Conservation (phyloP, 2,329 filamentous ascomycete species). For the Macrophomina tecta region DNA sequence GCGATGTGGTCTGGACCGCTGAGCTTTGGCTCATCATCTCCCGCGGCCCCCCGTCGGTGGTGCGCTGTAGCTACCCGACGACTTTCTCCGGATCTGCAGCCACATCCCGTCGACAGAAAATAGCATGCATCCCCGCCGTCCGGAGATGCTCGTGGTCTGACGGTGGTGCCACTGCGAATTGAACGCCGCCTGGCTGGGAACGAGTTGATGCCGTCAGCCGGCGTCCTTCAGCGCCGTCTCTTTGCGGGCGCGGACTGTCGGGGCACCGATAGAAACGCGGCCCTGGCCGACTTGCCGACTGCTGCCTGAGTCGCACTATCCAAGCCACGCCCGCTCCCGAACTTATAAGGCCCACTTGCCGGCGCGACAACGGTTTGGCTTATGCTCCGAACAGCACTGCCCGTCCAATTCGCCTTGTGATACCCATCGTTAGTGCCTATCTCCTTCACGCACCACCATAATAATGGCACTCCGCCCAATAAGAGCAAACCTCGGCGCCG, state of each 20-base stretch:
- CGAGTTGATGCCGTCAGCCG: too few species aligned
- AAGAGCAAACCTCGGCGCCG: background rate
- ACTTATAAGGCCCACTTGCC: background rate
- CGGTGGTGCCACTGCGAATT: too few species aligned
- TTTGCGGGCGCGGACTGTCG: background rate
- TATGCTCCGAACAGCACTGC: background rate
- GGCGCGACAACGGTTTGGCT: background rate
- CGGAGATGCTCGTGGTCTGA: too few species aligned
- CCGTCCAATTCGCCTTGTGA: background rate
- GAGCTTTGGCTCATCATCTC: too few species aligned
- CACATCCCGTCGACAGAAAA: too few species aligned
- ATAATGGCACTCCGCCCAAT: conserved; percentile 3
- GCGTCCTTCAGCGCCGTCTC: too few species aligned
- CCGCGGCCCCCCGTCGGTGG: too few species aligned
- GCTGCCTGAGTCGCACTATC: background rate
- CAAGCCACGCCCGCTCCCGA: background rate
- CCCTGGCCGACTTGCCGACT: background rate
- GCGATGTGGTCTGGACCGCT: too few species aligned
- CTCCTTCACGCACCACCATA: background rate
- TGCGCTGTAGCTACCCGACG: too few species aligned
- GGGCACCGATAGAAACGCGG: background rate
- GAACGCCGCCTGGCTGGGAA: too few species aligned
- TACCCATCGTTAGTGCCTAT: background rate
- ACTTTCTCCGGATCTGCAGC: too few species aligned
- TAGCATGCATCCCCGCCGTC: too few species aligned